Evolutionary conservation across 441 rosid genomes (phyloP).

Genomic region (Raphanus hybrid): DNA sequence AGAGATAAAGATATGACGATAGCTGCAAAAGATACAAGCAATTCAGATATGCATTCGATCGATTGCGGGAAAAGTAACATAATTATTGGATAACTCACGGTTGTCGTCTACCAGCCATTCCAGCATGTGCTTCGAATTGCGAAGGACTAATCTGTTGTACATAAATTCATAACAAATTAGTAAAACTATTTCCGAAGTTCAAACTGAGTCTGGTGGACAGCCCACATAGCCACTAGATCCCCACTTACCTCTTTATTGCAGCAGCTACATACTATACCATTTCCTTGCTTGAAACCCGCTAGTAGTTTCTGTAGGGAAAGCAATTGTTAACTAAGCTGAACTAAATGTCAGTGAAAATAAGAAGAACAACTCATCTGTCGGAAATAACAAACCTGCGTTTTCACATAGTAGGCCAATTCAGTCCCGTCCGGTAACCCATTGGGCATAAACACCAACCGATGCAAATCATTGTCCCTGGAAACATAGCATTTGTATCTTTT

Average conservation of each 20-base stretch:
- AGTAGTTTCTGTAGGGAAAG: constrained; percentile 59
- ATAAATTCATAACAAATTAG: background rate
- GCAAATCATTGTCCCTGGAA: constrained; percentile 92
- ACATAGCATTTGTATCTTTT: constrained; percentile 9
- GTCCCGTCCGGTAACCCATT: constrained; percentile 90
- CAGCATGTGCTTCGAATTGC: constrained; percentile 99
- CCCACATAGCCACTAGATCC: constrained; percentile 17
- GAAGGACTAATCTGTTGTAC: constrained; percentile 90
- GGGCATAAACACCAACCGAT: constrained; percentile 84
- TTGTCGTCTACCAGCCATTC: constrained; percentile 97
- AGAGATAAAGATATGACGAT: constrained; percentile 88
- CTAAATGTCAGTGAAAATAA: constrained; percentile 5
- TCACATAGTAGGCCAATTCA: constrained; percentile 82
- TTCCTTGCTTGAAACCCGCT: constrained; percentile 83
- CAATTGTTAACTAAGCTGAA: background rate
- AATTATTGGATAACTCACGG: constrained; percentile 68
- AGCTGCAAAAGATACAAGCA: constrained; percentile 54
- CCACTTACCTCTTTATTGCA: constrained; percentile 73
- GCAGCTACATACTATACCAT: constrained; percentile 85
- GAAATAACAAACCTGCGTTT: constrained; percentile 66
- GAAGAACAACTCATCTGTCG: constrained; percentile 6
- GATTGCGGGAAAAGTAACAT: constrained; percentile 5
- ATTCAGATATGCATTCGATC: constrained; percentile 25
- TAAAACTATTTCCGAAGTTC: background rate
- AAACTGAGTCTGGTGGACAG: background rate